Evolutionary conservation across 306 rosid species (phyloP).

Genomic region (Lotus japonicus): DNA sequence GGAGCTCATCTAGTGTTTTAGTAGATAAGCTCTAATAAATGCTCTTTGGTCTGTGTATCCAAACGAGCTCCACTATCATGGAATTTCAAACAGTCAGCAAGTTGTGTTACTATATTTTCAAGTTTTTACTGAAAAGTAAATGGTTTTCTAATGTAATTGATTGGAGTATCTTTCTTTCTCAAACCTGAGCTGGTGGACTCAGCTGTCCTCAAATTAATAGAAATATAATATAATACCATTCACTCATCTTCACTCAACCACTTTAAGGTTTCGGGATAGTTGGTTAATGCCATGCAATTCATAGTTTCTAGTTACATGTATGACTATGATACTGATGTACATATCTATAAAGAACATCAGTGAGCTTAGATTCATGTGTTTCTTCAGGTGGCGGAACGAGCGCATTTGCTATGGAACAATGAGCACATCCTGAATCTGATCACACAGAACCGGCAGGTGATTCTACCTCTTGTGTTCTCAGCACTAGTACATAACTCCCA

Average conservation of each 20-base stretch:
- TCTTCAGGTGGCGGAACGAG: conserved; percentile 85
- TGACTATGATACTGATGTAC: no score
- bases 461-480: conserved; percentile 81
- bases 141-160: not conserved
- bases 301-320: not conserved
- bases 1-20: no score
- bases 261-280: no score
- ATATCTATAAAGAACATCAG: not conserved
- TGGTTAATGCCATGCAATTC: not conserved
- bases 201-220: not conserved
- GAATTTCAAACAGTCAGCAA: no score
- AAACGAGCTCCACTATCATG: no score
- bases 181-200: not conserved
- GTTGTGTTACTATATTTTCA: not conserved
- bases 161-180: conserved; percentile 5
- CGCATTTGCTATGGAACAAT: conserved; percentile 94
- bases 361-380: not conserved
- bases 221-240: no score
- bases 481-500: conserved; percentile 72
- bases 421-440: conserved; percentile 77
- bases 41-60: no score
- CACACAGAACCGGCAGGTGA: conserved; percentile 72
- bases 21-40: no score
- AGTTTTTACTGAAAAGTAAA: not conserved
- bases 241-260: no score